Base-by-base conservation (phyloP, 108 stramenopile genomes). In the Cyclotella kingstonii region DNA sequence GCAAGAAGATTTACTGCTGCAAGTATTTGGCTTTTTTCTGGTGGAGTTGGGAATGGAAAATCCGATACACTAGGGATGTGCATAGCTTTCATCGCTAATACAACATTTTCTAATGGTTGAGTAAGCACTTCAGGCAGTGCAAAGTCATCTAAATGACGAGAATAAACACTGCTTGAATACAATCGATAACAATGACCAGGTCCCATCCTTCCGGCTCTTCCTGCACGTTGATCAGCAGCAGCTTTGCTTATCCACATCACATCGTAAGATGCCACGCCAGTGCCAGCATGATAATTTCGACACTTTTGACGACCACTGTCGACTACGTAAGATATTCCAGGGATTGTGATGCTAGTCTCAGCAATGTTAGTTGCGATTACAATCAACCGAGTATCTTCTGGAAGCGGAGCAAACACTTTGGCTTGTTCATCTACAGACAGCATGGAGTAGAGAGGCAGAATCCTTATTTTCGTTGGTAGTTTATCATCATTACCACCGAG, bases 351-450 rank as follows among this genome's bases (percentile, higher is more conserved):
- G 19, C 76, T 79, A 0, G 98, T 99, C 81, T 99, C 98, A 2
- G 97, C 97, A 33, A 99, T 94, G 76, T 99, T 98, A 10, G 98
- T 99, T 14, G 98, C 91, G 18, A 97, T 70, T 1, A 99, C 96
- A 52, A 99, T 91, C 41, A 92, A 73, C 12, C 98, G 82, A 36
- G 91, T 82, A 45, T 83, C 93, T 18, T 91, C 85, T 6, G 95
- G 93, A 2, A 90, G 84, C 3, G 95, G 82, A 34, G 78, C 67
- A 80, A 99, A 98, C 6, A 96, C 90, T 63, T 82, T 82, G 17
- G 89, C 80, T 70, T 98, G 96, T 40, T 95, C 90, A 38, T 95
- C 84, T 4, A 85, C 75, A 3, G 96, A 89, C 14, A 99, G 81
- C 76, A 96, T 82, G 10, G 97, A 96, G 66, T 96, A 98, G 18